Evolutionary conservation across 345 rosid species (phyloP), one percentile per base, ranked within the genome.

Genomic region (Corchorus capsularis): DNA sequence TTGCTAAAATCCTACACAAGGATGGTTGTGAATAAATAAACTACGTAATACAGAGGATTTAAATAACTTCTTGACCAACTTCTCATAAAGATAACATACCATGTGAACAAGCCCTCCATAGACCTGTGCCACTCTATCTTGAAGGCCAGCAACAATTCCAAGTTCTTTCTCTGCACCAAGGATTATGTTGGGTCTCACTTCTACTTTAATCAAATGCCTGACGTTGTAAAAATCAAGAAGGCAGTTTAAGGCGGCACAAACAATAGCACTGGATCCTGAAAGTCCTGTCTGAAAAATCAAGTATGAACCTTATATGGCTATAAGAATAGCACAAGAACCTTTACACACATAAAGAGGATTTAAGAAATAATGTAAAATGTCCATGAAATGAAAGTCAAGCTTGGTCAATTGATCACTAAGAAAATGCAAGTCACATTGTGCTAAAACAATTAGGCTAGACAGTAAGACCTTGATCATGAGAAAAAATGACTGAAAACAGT

Each of bases 261-360:
- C 99, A 17, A 96, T 96, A 64, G 98, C 98, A 84, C 99, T 93
- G 14, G 99, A 95, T 76, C 99, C 98, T 4, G 99, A 93, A 83
- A 93, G 98, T 67, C 99, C 99, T 71, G 97, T 83, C 99, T 95
- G 92, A 72, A 84, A 86, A 52, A 74, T 77, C 56, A 81, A 86
- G 65, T 15, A 74, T 69, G 54, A 71, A 50, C 45, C 41, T 39
- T 43, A 22, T 34, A 43, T 74, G 39, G 45, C 47, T 14, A 27
- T 1, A 71, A 57, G 37, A 16, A 14, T 47, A 53, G 32, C 46
- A 37, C 22, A 8, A 57, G 52, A 46, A 41, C 61, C 52, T 0
- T 35, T 35, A 17, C 17, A 70, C 10, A 32, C 27, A 69, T 17
- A 71, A 27, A 72, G 19, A 70, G 8, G 45, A 35, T 14, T 13